A percentile compares a stretch with the other conserved stretches of the same genome.
phyloP scores from a whole-genome alignment of 1,284 basidiomycete genomes.

The Pholiota adiposa region DNA sequence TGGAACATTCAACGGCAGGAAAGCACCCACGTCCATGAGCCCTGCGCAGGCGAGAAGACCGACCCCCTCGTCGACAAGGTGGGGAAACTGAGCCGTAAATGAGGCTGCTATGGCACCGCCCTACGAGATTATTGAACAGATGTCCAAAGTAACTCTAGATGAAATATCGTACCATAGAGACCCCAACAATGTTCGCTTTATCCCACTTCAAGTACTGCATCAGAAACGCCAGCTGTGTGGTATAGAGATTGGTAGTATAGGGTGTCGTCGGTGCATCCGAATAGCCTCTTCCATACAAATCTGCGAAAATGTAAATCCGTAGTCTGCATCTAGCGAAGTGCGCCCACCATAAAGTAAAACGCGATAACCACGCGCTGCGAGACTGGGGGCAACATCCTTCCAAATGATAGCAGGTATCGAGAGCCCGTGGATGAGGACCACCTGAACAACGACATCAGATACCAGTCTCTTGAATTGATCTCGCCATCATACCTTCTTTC shows the following conservation, averaged over 20 bases:
- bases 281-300: slow-evolving; percentile 81
- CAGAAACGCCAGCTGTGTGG: slow-evolving; percentile 77
- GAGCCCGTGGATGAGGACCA: slow-evolving; percentile 79
- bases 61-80: slow-evolving; percentile 65
- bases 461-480: not conserved
- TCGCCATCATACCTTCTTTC: slow-evolving; percentile 55
- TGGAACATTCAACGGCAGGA: not conserved
- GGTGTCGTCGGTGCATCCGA: slow-evolving; percentile 72
- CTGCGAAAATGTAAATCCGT: slow-evolving; percentile 39
- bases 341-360: slow-evolving; percentile 73
- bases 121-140: slow-evolving; percentile 35
- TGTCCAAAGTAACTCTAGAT: not conserved
- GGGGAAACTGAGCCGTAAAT: slow-evolving; percentile 71
- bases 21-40: slow-evolving; percentile 58
- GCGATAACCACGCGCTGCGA: slow-evolving; percentile 68
- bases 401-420: slow-evolving; percentile 77
- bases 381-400: slow-evolving; percentile 68
- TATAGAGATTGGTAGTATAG: slow-evolving; percentile 67
- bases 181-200: slow-evolving; percentile 62
- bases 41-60: slow-evolving; percentile 71
- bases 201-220: slow-evolving; percentile 78
- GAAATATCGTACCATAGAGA: slow-evolving; percentile 65
- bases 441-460: slow-evolving; percentile 38
- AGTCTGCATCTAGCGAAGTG: slow-evolving; percentile 1
- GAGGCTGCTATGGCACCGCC: slow-evolving; percentile 74